These are phyloP conservation scores for Jacaranda copaia DNA, from an alignment of 257 asterid species.

Conservation along the genomic window DNA sequence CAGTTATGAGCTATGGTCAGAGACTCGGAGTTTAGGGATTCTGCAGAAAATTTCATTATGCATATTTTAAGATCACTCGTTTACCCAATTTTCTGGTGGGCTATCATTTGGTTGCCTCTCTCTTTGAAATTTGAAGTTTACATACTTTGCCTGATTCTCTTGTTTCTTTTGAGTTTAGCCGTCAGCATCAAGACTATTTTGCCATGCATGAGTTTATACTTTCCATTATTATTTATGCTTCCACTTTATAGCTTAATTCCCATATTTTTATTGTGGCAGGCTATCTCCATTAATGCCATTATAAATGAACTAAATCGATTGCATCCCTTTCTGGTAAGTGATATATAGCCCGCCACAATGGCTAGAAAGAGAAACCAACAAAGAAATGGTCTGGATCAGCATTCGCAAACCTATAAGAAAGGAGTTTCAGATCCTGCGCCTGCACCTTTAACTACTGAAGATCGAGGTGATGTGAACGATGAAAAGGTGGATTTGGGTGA, in stretches of 20 bases:
- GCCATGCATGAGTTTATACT: neutral
- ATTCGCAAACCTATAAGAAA: conserved; percentile 40
- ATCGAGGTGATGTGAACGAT: conserved; percentile 35
- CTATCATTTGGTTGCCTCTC: too few relatives aligned
- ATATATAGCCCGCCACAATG: conserved; percentile 31
- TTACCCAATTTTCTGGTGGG: too few relatives aligned
- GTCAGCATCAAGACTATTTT: neutral
- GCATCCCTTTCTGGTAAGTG: neutral
- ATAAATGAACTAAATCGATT: conserved; percentile 22
- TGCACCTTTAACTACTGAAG: conserved; percentile 35
- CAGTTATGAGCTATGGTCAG: too few relatives aligned
- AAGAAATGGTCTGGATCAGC: conserved; percentile 35
- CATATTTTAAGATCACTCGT: too few relatives aligned
- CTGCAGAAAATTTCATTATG: too few relatives aligned
- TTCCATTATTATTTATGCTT: neutral
- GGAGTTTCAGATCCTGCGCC: conserved; percentile 48
- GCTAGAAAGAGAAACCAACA: conserved; percentile 45
- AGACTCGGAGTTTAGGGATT: too few relatives aligned
- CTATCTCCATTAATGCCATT: conserved; percentile 5
- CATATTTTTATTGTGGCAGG: conserved; percentile 14
- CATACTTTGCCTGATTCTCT: too few relatives aligned
- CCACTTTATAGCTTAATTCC: neutral
- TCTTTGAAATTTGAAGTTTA: too few relatives aligned
- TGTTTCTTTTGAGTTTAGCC: too few relatives aligned
- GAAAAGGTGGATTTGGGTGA: conserved; percentile 35